Evolutionary conservation across 2,329 filamentous ascomycete genomes (phyloP), one percentile per base, ranked within the genome.

Genomic region (Fusarium sp.): DNA sequence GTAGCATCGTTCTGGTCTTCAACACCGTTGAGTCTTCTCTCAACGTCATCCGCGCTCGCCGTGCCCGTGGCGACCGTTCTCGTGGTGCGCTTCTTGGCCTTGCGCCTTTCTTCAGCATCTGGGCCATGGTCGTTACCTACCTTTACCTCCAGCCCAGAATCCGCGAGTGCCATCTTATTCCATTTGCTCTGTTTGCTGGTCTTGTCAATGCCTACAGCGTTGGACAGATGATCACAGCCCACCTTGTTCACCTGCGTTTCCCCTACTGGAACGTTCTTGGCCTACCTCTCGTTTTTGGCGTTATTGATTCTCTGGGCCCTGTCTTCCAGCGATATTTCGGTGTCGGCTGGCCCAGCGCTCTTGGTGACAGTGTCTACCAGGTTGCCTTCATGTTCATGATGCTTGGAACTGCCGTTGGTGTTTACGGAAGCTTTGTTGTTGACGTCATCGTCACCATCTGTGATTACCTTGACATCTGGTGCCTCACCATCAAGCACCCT

Each of bases 381-480:
- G 91, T 97, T 47, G 91, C 93, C 4, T 97, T 94, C 78, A 87
- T 97, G 77, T 98, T 97, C 79, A 86, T 89, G 75, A 95, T 94
- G 82, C 82, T 98, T 23, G 96, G 96, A 23, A 81, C 93, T 60
- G 91, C 91, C 0, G 78, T 97, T 46, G 96, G 96, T 32, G 89
- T 98, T n/a, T 97, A 99, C 80, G 94, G 93, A 62, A 97, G 94
- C 78, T 99, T 99, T 77, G 93, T 98, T 56, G 92, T 97, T 30
- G 96, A 98, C 77, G 94, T 98, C 56, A 97, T 99, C 70, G 93
- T 96, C 61, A 96, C 93, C 28, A 98, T 99, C 72, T 99, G 96
- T 81, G 96, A 99, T 78, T 97, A 97, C 77, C 85, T 98, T 63
- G 96, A 99, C 77, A 99, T 99, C 70, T 98, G 94, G 93, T 99